Evolutionary conservation across 2,329 filamentous ascomycete genomes (phyloP).

Genomic region (Cladosporium sp.): DNA sequence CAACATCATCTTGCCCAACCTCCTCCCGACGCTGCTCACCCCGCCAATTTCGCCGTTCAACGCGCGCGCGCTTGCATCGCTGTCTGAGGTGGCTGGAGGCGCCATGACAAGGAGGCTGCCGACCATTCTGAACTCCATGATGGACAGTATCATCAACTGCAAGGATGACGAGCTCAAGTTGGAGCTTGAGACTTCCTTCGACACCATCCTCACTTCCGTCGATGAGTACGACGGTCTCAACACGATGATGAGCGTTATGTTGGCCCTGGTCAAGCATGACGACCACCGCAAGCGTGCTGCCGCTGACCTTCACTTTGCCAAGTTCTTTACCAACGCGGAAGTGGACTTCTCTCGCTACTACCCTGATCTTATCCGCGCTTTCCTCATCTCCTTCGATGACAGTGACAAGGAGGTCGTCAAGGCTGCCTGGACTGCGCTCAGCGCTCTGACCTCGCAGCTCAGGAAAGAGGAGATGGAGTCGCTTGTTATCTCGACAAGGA

Average conservation of each 20-base stretch:
- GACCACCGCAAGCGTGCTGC: conserved; percentile 81
- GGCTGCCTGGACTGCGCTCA: conserved; percentile 83
- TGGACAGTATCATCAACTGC: conserved; percentile 84
- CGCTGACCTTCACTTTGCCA: conserved; percentile 76
- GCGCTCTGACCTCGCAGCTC: conserved; percentile 81
- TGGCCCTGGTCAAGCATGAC: conserved; percentile 85
- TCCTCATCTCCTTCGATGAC: conserved; percentile 92
- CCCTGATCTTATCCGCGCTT: conserved; percentile 85
- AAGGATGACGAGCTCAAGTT: conserved; percentile 71
- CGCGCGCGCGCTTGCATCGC: conserved; percentile 85
- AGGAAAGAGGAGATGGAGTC: conserved; percentile 98
- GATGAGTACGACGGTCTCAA: conserved; percentile 96
- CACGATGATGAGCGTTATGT: conserved; percentile 89
- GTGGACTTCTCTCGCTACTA: conserved; percentile 96
- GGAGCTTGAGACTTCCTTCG: conserved; percentile 79
- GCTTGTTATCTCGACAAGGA: conserved; percentile 80
- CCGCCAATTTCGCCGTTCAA: conserved; percentile 94
- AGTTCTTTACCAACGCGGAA: conserved; percentile 77
- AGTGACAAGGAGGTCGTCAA: conserved; percentile 81
- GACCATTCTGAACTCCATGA: conserved; percentile 85
- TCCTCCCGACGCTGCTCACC: conserved; percentile 88
- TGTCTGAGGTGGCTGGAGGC: conserved; percentile 85
- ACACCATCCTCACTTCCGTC: conserved; percentile 86
- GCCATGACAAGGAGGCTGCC: conserved; percentile 90
- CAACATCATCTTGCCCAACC: conserved; percentile 93